These are phyloP conservation scores for Sphaerobolus stellatus DNA, from an alignment of 1,284 basidiomycete genomes.

Conservation along the genomic window DNA sequence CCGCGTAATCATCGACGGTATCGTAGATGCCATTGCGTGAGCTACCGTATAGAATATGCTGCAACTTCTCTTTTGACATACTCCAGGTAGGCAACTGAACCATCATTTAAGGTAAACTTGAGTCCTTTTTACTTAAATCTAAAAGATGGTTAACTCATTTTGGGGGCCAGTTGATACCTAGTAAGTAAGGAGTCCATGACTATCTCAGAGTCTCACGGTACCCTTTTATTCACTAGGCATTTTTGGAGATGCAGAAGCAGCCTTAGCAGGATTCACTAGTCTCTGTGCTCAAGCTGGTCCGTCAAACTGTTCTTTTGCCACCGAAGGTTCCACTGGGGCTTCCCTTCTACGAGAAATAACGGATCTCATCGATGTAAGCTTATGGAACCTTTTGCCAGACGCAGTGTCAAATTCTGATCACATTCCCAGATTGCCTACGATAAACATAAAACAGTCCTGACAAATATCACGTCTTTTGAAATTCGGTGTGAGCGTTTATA, in stretches of 20 bases:
- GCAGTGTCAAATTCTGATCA: neutral
- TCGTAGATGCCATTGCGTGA: slow-evolving; percentile 2
- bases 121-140: neutral
- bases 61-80: neutral
- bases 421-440: neutral
- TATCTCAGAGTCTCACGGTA: neutral
- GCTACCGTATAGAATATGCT: neutral
- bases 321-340: neutral
- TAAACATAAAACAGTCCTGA: neutral
- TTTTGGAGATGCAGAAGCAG: neutral
- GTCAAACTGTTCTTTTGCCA: slow-evolving; percentile 2
- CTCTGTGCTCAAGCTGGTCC: slow-evolving; percentile 2
- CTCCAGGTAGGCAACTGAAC: slow-evolving; percentile 6
- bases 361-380: neutral
- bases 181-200: neutral
- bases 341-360: neutral
- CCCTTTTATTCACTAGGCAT: neutral
- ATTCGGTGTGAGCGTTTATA: neutral
- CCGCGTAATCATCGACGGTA: slow-evolving; percentile 4
- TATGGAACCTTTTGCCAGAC: neutral
- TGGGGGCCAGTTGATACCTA: too few relatives aligned
- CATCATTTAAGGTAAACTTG: neutral
- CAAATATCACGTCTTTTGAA: slow-evolving; percentile 1
- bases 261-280: slow-evolving; percentile 2
- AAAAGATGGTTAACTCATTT: neutral